Conservation (phyloP, 345 rosid species). For the Chamaenerion angustifolium region DNA sequence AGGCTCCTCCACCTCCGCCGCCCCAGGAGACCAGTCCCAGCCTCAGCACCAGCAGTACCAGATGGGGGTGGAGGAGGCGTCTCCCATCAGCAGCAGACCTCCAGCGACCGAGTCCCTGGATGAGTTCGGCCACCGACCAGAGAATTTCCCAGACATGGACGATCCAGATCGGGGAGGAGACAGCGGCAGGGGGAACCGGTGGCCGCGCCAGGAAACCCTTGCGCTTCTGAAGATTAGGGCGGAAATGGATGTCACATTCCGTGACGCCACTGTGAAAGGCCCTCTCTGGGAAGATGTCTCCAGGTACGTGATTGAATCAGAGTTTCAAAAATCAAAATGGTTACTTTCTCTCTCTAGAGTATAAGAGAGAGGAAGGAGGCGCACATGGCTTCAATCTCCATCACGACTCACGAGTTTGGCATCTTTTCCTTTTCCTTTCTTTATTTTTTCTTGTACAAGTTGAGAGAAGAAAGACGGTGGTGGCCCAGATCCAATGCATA, state of each 20-base stretch:
- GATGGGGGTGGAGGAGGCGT: conserved; percentile 60
- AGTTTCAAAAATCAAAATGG: no score
- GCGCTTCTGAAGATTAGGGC: conserved; percentile 78
- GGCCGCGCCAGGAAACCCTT: conserved; percentile 87
- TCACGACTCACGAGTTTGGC: conserved; percentile 29
- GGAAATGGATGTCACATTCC: conserved; percentile 74
- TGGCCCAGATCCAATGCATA: conserved; percentile 46
- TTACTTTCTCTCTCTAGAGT: conserved; percentile 8
- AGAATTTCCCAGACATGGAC: conserved; percentile 10
- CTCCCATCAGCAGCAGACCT: conserved; percentile 84
- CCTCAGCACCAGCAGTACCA: conserved; percentile 6
- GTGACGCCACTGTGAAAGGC: conserved; percentile 75
- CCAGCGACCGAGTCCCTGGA: conserved; percentile 23
- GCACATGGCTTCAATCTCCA: conserved; percentile 39
- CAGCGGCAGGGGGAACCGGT: conserved; percentile 48
- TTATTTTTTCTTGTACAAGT: no score
- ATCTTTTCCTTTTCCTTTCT: conserved; percentile 13
- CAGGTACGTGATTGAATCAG: conserved; percentile 36
- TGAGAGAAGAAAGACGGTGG: conserved; percentile 2
- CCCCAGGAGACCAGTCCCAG: conserved; percentile 7
- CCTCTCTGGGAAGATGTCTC: conserved; percentile 93
- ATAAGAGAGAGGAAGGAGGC: not conserved
- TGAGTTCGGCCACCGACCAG: conserved; percentile 5
- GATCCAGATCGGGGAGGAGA: conserved; percentile 21
- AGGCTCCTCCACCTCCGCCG: conserved; percentile 2